Evolutionary conservation across 169 alveolate species (phyloP).

Genomic region (Cytauxzoon felis): DNA sequence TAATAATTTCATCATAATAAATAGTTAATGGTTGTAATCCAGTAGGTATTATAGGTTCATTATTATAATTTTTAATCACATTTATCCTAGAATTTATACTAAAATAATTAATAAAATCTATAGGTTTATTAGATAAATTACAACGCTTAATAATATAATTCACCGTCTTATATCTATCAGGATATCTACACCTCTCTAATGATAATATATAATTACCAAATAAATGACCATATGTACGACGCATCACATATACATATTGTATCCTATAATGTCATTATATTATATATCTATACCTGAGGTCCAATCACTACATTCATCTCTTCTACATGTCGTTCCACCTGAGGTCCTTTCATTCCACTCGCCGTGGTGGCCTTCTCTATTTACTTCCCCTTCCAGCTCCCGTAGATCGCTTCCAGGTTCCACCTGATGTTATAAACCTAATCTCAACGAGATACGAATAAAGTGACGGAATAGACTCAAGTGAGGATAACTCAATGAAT

Average conservation of each 20-base stretch:
- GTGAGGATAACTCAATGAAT: no score
- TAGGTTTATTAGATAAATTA: constrained; percentile 10
- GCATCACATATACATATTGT: constrained; percentile 33
- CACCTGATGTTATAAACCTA: no score
- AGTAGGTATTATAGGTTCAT: constrained; percentile 56
- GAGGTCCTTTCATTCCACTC: no score
- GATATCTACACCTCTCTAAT: constrained; percentile 26
- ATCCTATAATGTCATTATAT: constrained; percentile 18
- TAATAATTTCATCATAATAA: constrained; percentile 55
- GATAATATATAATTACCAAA: constrained; percentile 38
- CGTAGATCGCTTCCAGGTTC: no score
- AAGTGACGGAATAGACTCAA: no score
- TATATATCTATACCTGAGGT: background rate
- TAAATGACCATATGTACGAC: constrained; percentile 38
- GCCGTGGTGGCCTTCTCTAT: no score
- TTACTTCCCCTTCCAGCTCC: no score
- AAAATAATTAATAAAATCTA: constrained; percentile 31
- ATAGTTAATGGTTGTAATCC: constrained; percentile 40
- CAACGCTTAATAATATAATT: constrained; percentile 7
- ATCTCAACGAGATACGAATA: no score
- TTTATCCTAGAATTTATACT: constrained; percentile 27
- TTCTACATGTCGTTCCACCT: no score
- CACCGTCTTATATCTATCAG: constrained; percentile 32
- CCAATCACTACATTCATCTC: no score
- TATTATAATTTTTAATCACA: constrained; percentile 10